Base-by-base conservation (phyloP, 208 protist species). In the Herpetomonas tarakana region DNA sequence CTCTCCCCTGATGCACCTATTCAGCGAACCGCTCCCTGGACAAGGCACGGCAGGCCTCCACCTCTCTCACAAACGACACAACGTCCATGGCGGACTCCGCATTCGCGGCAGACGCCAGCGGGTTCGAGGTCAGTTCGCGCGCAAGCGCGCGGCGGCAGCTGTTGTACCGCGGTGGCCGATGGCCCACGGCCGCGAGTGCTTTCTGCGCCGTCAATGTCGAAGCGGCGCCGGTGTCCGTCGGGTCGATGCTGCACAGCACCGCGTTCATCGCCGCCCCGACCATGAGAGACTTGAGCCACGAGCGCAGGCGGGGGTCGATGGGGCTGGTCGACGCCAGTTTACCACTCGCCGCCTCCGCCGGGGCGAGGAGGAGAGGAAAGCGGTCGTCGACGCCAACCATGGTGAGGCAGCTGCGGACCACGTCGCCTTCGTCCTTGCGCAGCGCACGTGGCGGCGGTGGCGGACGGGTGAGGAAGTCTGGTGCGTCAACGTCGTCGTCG, bases 201-300 rank as follows among this genome's bases (percentile, higher is more conserved):
- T 18, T 28, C 65, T 71, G 67, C 56, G 44, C 62, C 12, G 12
- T n/a, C 14, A 76, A 54, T 16, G 49, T 28, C 19, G 44, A 61
- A 22, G 59, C 52, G 3, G 60, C 45, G n/a, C 65, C 61, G 4
- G 1, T 45, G 41, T 65, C 66, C 0, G 38, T 49, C 0, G 68
- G 65, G 54, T 76, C 62, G 44, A 71, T 46, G 56, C 63, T 68
- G 21, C 58, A 50, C 26, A 81, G 22, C 11, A 76, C 49, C 14
- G 70, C 59, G 19, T 52, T 69, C 63, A 65, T 71, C 22, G 45
- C 53, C 1, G 65, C 64, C 0, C 56, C 69, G 9, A 62, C 69
- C 50, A 81, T 46, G 38, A 65, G 6, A 18, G 21, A 3, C 60
- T 58, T 38, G 26, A 65, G 44, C 51, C 51, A 35, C 35, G 60